phyloP scores from a whole-genome alignment of 164 flowering plant species.

The Cinnamomum chago region DNA sequence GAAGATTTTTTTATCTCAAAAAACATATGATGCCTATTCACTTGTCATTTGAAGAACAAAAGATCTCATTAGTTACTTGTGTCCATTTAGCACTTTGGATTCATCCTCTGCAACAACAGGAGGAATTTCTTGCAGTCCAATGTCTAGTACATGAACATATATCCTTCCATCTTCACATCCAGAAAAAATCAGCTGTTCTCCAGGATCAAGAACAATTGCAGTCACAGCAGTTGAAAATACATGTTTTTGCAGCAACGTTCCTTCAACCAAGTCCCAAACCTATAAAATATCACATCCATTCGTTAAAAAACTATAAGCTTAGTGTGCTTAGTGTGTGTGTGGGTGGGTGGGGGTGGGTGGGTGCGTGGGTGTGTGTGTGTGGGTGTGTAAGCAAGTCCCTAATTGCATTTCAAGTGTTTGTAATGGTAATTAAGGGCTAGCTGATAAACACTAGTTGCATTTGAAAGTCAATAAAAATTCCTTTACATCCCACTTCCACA shows the following conservation, averaged over 20 bases:
- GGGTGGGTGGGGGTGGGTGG: no score
- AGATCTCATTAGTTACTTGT: slow-evolving; percentile 45
- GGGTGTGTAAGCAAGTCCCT: background rate
- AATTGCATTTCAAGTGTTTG: background rate
- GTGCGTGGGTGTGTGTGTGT: no score
- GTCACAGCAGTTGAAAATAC: slow-evolving; percentile 32
- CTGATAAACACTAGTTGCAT: background rate
- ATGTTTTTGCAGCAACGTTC: slow-evolving; percentile 31
- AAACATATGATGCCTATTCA: no score
- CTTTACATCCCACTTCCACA: background rate
- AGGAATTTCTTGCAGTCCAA: slow-evolving; percentile 31
- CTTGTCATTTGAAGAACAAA: background rate
- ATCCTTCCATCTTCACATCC: slow-evolving; percentile 53
- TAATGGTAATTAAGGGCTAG: background rate
- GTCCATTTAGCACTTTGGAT: slow-evolving; percentile 35
- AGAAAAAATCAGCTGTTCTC: slow-evolving; percentile 34
- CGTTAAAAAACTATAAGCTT: background rate
- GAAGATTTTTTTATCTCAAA: background rate
- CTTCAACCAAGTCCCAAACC: slow-evolving; percentile 44
- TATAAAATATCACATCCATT: slow-evolving; percentile 12
- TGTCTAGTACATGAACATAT: slow-evolving; percentile 28
- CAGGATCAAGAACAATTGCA: slow-evolving; percentile 40
- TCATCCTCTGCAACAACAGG: slow-evolving; percentile 22
- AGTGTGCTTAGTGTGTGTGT: no score
- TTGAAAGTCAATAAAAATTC: background rate